phyloP scores from a whole-genome alignment of 192 early-diverging fungal species.

The Coemansia sp. region DNA sequence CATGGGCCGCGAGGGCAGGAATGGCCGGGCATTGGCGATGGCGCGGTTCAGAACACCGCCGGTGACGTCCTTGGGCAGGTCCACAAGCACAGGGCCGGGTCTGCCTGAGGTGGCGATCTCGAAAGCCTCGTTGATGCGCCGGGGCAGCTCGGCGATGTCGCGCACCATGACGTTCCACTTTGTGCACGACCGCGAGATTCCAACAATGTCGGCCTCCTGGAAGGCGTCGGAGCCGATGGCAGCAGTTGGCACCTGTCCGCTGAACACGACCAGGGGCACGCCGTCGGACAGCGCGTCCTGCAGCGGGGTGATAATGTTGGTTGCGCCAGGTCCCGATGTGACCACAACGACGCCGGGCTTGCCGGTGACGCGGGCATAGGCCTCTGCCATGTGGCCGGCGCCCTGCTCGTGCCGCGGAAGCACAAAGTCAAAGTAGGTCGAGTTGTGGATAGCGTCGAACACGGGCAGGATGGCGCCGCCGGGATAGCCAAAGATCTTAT shows the following conservation, averaged over 20 bases:
- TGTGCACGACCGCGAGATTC: conserved; percentile 94
- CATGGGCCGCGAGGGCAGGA: conserved; percentile 72
- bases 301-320: conserved; percentile 97
- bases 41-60: conserved; percentile 82
- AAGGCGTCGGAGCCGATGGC: conserved; percentile 95
- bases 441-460: conserved; percentile 97
- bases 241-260: conserved; percentile 89
- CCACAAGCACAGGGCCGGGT: conserved; percentile 95
- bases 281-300: conserved; percentile 96
- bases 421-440: conserved; percentile 93
- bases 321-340: conserved; percentile 96
- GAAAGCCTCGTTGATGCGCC: conserved; percentile 98
- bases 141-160: conserved; percentile 91
- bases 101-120: conserved; percentile 93
- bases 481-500: conserved; percentile 97
- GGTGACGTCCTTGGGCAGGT: conserved; percentile 98
- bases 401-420: conserved; percentile 98
- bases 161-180: conserved; percentile 99
- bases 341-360: conserved; percentile 67
- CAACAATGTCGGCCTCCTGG: conserved; percentile 97
- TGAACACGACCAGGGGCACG: conserved; percentile 92
- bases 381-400: conserved; percentile 98
- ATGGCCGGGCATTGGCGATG: conserved; percentile 68
- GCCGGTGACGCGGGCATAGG: conserved; percentile 87
- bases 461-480: conserved; percentile 98